A percentile compares a stretch with the other conserved stretches of the same genome.
phyloP scores from a whole-genome alignment of 2,329 filamentous ascomycete genomes.

The Harringtonia aguacate region DNA sequence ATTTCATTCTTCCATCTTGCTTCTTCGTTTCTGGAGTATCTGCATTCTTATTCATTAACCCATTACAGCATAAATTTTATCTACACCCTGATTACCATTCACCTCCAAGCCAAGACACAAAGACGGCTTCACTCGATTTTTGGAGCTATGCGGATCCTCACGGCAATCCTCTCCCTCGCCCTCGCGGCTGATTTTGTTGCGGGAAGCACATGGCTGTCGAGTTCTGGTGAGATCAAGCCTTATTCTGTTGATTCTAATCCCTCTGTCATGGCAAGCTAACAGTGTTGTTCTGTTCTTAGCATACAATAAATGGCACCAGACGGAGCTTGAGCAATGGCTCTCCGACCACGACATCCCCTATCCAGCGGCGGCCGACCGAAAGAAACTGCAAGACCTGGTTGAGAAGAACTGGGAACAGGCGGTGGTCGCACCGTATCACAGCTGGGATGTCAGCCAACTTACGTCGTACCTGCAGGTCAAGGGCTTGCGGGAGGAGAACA shows the following conservation, averaged over 20 bases:
- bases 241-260: neutral
- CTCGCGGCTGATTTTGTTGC: constrained; percentile 61
- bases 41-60: too few species aligned
- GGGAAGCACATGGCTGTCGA: constrained; percentile 77
- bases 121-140: too few species aligned
- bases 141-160: constrained; percentile 58
- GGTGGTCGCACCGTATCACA: constrained; percentile 63
- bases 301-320: constrained; percentile 99
- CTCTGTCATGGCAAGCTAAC: constrained; percentile 1
- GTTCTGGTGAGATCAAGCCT: constrained; percentile 61
- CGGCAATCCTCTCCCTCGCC: constrained; percentile 57
- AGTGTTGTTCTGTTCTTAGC: too few species aligned
- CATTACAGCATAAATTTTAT: too few species aligned
- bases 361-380: constrained; percentile 81
- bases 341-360: constrained; percentile 86
- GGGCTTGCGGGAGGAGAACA: constrained; percentile 57
- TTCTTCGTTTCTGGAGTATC: too few species aligned
- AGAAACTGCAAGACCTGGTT: constrained; percentile 86
- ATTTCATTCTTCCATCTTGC: too few species aligned
- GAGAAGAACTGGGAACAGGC: constrained; percentile 80
- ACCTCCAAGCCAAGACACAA: too few species aligned
- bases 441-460: constrained; percentile 64
- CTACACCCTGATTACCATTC: too few species aligned
- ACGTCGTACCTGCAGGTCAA: constrained; percentile 57
- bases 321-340: constrained; percentile 93